These are phyloP conservation scores for Stereum hirsutum DNA, from an alignment of 1,284 basidiomycete genomes.

Conservation along the genomic window DNA sequence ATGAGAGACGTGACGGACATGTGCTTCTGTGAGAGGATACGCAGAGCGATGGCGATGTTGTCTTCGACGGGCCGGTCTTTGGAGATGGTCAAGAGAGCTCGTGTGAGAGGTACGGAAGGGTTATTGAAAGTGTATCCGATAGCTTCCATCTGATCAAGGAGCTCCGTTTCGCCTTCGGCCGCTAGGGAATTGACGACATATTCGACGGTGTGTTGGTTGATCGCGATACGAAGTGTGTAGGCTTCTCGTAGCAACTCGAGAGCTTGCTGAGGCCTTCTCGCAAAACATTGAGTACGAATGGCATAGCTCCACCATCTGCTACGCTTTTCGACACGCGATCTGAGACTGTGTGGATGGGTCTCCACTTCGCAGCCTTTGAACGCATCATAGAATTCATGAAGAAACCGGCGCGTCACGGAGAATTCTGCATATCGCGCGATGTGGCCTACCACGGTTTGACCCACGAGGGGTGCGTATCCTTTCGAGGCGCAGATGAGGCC, in stretches of 20 bases:
- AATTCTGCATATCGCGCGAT: slow-evolving; percentile 15
- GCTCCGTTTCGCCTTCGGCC: too few relatives aligned
- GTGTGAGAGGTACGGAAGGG: neutral
- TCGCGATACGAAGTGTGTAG: slow-evolving; percentile 4
- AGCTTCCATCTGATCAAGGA: too few relatives aligned
- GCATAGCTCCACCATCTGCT: slow-evolving; percentile 13
- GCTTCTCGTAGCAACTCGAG: slow-evolving; percentile 13
- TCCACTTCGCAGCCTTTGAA: slow-evolving; percentile 2
- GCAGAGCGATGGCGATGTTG: slow-evolving; percentile 6
- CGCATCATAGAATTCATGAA: slow-evolving; percentile 13
- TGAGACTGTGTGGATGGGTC: neutral
- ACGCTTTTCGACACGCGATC: neutral
- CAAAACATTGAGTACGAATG: slow-evolving; percentile 12
- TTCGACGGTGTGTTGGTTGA: slow-evolving; percentile 10
- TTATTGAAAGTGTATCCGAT: neutral
- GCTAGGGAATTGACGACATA: too few relatives aligned
- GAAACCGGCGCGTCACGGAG: slow-evolving; percentile 10
- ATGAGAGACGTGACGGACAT: slow-evolving; percentile 4
- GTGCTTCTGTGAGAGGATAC: slow-evolving; percentile 6
- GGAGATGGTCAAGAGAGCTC: neutral
- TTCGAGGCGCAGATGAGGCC: slow-evolving; percentile 18
- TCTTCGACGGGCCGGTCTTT: neutral
- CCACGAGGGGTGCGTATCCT: slow-evolving; percentile 15
- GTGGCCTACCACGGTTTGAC: slow-evolving; percentile 6
- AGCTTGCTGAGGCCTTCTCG: slow-evolving; percentile 10